Evolutionary conservation across 352 stramenopile species (phyloP).

Genomic region (Phytophthora chlamydospora): DNA sequence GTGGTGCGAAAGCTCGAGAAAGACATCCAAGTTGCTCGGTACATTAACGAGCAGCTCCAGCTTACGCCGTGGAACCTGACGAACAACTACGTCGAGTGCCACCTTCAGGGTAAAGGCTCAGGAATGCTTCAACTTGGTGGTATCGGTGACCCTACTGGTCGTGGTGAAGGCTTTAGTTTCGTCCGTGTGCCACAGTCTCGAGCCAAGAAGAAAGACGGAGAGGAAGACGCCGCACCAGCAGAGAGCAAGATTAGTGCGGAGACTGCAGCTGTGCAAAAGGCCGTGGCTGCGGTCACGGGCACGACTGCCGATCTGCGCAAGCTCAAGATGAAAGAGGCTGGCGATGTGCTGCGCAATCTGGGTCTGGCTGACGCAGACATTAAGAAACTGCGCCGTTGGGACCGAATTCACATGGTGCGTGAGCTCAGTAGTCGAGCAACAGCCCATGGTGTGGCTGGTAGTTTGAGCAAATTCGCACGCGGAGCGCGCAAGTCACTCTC

Average conservation of each 20-base stretch:
- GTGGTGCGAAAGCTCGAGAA: conserved; percentile 76
- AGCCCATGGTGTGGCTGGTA: conserved; percentile 70
- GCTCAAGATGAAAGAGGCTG: conserved; percentile 88
- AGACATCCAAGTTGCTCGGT: conserved; percentile 83
- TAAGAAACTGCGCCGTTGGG: conserved; percentile 82
- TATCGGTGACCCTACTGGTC: conserved; percentile 80
- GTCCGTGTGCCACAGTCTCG: conserved; percentile 78
- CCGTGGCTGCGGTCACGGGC: conserved; percentile 77
- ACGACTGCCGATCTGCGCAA: conserved; percentile 87
- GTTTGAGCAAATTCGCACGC: conserved; percentile 83
- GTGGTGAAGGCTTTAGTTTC: conserved; percentile 88
- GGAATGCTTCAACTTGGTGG: conserved; percentile 83
- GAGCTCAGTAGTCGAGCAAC: conserved; percentile 79
- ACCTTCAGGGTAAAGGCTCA: conserved; percentile 84
- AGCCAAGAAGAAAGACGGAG: conserved; percentile 83
- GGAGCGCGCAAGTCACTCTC: conserved; percentile 80
- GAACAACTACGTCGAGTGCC: conserved; percentile 88
- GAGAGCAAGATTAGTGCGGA: conserved; percentile 58
- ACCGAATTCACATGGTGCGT: conserved; percentile 84
- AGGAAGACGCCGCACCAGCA: conserved; percentile 56
- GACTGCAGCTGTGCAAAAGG: conserved; percentile 74
- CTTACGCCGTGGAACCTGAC: conserved; percentile 87
- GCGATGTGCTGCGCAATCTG: conserved; percentile 80
- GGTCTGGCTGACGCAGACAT: conserved; percentile 82
- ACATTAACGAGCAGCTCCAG: conserved; percentile 81